Percentiles rank a stretch among this genome's conserved stretches.
Conservation (phyloP, 192 early-diverging fungal genomes). For the Neocallimastix lanati region DNA sequence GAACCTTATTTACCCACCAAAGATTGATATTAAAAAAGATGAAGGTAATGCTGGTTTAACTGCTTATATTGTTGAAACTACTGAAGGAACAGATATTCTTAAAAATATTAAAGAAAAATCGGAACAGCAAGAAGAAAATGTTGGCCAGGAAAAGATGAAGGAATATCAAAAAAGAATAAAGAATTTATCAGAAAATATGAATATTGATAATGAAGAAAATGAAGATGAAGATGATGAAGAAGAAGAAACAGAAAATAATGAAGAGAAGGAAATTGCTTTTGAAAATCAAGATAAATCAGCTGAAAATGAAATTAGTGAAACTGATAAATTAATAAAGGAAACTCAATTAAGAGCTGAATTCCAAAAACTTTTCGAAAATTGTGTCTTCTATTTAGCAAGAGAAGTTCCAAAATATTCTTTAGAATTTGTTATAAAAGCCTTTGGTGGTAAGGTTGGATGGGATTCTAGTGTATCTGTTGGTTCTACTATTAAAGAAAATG, state of each 20-base stretch:
- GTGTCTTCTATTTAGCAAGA: constrained; percentile 71
- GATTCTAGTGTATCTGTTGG: constrained; percentile 54
- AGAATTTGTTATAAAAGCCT: constrained; percentile 76
- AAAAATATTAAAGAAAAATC: constrained; percentile 12
- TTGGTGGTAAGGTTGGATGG: constrained; percentile 84
- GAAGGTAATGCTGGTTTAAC: constrained; percentile 45
- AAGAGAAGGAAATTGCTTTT: constrained; percentile 7
- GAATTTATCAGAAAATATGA: constrained; percentile 7
- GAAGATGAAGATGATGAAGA: constrained; percentile 12
- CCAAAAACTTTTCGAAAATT: constrained; percentile 33
- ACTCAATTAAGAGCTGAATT: constrained; percentile 7
- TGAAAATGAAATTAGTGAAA: constrained; percentile 7
- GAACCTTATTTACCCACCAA: constrained; percentile 84
- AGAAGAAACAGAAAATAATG: constrained; percentile 6
- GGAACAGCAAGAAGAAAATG: background rate
- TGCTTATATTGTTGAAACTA: constrained; percentile 42
- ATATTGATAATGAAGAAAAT: constrained; percentile 1
- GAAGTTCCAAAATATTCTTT: constrained; percentile 86
- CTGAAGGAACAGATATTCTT: constrained; percentile 15
- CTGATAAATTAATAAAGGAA: constrained; percentile 1
- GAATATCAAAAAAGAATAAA: constrained; percentile 20
- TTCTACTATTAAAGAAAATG: constrained; percentile 56
- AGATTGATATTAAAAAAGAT: constrained; percentile 43
- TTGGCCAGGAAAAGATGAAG: constrained; percentile 9
- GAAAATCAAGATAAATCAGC: constrained; percentile 1